These are phyloP conservation scores for Aspergillus felis DNA, from an alignment of 2,329 filamentous ascomycete genomes.

Conservation along the genomic window DNA sequence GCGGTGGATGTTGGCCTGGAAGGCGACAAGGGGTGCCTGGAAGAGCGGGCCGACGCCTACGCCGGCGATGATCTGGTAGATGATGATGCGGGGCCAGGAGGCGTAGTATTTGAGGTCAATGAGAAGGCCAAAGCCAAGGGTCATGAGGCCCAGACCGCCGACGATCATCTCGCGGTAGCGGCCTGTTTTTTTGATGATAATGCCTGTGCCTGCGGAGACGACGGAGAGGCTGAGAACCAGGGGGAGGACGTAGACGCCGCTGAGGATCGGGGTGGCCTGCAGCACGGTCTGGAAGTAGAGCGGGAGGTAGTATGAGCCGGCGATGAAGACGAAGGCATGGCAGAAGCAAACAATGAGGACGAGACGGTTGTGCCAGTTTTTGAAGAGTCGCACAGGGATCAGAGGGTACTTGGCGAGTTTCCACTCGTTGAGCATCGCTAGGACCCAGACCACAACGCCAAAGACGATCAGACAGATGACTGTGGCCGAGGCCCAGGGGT, in stretches of 20 bases:
- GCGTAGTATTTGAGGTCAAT: constrained; percentile 54
- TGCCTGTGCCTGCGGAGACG: constrained; percentile 56
- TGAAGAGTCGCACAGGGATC: constrained; percentile 71
- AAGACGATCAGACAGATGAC: constrained; percentile 77
- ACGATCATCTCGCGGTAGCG: constrained; percentile 61
- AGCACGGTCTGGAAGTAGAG: constrained; percentile 80
- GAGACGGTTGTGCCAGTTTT: constrained; percentile 60
- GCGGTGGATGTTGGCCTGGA: constrained; percentile 60
- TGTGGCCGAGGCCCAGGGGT: constrained; percentile 70
- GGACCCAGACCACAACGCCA: constrained; percentile 56
- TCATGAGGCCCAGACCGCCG: constrained; percentile 55
- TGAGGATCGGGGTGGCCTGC: constrained; percentile 63
- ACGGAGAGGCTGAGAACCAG: constrained; percentile 65
- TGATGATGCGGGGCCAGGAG: constrained; percentile 48
- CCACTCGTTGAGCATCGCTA: constrained; percentile 72
- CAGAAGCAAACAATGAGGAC: constrained; percentile 64
- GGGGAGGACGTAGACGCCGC: constrained; percentile 71
- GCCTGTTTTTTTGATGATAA: constrained; percentile 71
- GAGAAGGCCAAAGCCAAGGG: constrained; percentile 63
- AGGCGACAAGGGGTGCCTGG: constrained; percentile 58
- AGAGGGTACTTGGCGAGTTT: constrained; percentile 72
- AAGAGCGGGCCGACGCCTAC: constrained; percentile 61
- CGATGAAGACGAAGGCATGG: constrained; percentile 75
- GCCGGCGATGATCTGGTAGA: constrained; percentile 58
- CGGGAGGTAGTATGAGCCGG: constrained; percentile 73